Percentiles rank a stretch among this genome's conserved stretches.
Conservation (phyloP, 2,329 filamentous ascomycete species). For the Clarireedia homoeocarpa region DNA sequence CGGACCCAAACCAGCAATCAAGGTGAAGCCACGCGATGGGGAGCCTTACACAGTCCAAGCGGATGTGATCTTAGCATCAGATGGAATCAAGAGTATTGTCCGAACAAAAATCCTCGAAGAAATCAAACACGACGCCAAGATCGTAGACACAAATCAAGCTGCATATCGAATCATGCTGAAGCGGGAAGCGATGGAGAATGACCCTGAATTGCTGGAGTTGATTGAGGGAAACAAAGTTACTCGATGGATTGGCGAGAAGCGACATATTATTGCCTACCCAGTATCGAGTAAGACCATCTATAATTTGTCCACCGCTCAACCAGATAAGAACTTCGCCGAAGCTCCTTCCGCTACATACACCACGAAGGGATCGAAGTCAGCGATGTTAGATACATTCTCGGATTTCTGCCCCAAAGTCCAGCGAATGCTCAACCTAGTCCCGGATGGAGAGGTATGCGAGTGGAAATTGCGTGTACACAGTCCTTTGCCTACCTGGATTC, state of each 20-base stretch:
- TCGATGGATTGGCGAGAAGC: conserved; percentile 67
- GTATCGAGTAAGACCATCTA: conserved; percentile 59
- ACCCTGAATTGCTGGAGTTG: conserved; percentile 51
- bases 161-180: conserved; percentile 73
- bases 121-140: conserved; percentile 37
- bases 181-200: conserved; percentile 56
- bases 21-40: conserved; percentile 47
- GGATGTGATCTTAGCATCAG: conserved; percentile 45
- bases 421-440: conserved; percentile 51
- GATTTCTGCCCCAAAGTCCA: conserved; percentile 54
- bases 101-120: conserved; percentile 47
- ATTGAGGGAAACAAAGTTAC: conserved; percentile 59
- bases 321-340: conserved; percentile 51
- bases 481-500: conserved; percentile 49
- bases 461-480: conserved; percentile 55
- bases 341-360: conserved; percentile 54
- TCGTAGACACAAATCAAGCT: conserved; percentile 65
- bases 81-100: conserved; percentile 47
- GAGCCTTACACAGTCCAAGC: conserved; percentile 41
- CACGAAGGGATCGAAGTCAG: conserved; percentile 51
- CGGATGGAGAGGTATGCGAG: conserved; percentile 55
- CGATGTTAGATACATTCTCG: conserved; percentile 52
- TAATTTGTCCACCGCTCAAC: conserved; percentile 56
- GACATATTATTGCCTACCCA: conserved; percentile 73
- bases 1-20: conserved; percentile 51